These are phyloP conservation scores for Pugionium dolabratum DNA, from an alignment of 345 rosid genomes.

Conservation along the genomic window DNA sequence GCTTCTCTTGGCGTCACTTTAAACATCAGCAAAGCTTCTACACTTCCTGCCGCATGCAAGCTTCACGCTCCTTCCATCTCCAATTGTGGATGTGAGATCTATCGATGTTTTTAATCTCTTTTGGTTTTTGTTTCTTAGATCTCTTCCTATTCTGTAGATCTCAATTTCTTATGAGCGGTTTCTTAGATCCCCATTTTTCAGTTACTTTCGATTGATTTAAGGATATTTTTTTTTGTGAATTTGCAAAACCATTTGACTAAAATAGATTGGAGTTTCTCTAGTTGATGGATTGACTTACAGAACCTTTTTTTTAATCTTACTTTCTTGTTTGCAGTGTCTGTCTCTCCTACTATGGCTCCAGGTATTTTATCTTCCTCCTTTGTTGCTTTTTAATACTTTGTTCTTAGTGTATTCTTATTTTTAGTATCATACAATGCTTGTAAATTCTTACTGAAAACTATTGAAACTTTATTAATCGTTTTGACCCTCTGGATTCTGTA, in stretches of 20 bases:
- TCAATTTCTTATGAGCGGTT: background rate
- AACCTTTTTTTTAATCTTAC: too few species aligned
- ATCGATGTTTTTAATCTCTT: background rate
- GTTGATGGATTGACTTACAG: background rate
- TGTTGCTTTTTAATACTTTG: too few species aligned
- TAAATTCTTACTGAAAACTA: background rate
- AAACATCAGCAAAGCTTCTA: constrained; percentile 44
- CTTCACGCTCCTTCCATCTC: constrained; percentile 42
- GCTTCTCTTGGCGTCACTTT: constrained; percentile 44
- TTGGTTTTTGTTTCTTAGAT: too few species aligned
- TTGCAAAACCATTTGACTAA: background rate
- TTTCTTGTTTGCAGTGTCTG: constrained; percentile 28
- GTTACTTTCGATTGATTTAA: background rate
- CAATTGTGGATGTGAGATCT: constrained; percentile 43
- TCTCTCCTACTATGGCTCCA: constrained; percentile 37
- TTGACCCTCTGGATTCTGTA: background rate
- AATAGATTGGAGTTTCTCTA: too few species aligned
- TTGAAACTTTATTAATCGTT: too few species aligned
- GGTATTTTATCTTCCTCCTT: constrained; percentile 27
- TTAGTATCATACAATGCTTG: constrained; percentile 17
- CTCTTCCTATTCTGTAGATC: background rate
- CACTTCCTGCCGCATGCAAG: constrained; percentile 47
- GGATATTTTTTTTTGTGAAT: background rate
- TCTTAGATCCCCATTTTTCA: background rate
- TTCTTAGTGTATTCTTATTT: background rate